Conservation (phyloP, 148 eudicot genomes). For the Oxyria digyna region DNA sequence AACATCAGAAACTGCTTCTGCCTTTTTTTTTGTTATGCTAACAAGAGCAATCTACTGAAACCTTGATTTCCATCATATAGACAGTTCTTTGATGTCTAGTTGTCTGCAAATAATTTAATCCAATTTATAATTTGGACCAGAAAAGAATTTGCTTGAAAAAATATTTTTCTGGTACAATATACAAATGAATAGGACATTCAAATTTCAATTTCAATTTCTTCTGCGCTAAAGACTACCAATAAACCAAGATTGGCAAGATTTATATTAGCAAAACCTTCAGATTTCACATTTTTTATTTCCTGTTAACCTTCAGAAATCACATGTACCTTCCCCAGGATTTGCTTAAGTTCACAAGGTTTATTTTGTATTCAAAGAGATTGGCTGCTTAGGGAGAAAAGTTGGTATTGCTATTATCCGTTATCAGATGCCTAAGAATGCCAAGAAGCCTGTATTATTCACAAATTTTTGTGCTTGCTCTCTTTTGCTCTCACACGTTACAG, state of each 20-base stretch:
- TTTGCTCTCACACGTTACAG: not conserved
- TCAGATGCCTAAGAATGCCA: not conserved
- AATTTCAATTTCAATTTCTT: not conserved
- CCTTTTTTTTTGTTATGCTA: not conserved
- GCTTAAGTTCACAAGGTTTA: not conserved
- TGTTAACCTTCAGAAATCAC: not conserved
- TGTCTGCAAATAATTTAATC: not conserved
- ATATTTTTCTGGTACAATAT: not conserved
- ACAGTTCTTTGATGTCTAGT: not conserved
- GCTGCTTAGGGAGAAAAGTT: not conserved
- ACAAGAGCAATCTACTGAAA: not conserved
- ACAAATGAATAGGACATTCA: not conserved
- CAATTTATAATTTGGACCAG: not conserved
- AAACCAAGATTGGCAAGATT: not conserved
- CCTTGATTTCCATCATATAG: not conserved
- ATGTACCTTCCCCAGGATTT: not conserved
- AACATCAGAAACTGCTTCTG: not conserved
- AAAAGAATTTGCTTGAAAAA: not conserved
- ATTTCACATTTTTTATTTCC: not conserved
- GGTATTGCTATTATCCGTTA: not conserved
- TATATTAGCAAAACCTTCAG: not conserved
- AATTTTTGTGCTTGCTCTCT: not conserved
- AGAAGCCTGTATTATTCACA: not conserved
- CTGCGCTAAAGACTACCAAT: not conserved
- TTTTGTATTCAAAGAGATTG: not conserved